Base-by-base conservation (phyloP, 106 monocot genomes). In the Acanthochlamys bracteata region DNA sequence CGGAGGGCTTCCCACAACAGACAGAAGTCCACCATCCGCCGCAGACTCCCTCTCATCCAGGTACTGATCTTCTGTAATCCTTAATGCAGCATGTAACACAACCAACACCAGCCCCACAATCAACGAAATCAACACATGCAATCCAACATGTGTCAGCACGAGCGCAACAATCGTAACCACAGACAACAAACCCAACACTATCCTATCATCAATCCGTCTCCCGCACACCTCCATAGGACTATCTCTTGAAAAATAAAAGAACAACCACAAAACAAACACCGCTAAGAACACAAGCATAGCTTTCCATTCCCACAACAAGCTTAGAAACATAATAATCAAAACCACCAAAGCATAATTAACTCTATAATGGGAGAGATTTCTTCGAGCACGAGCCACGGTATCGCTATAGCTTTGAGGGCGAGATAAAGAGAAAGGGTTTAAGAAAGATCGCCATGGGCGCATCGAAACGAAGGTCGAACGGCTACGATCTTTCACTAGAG, bases 311-410 rank as follows among this genome's bases (percentile, higher is more conserved):
- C 86, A 90, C 72, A 95, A 81, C 61, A 86, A 80, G 73, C 77
- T 72, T 42, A 86, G 21, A 77, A 90, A 86, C 66, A 90, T 61
- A 54, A 86, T 39, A 41, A 80, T 9, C 65, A 92, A 84, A 65
- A 81, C 60, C 59, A 87, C 52, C 71, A 95, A 84, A 70, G 86
- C 78, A 80, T 95, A 95, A 79, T 95, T 90, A 79, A 76, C 76
- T 77, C 84, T 55, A 75, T 86, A 95, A 82, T 90, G 78, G 63
- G 42, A 53, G 53, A 62, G 33, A 77, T 95, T 95, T 61, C 64
- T 71, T 47, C 86, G 82, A 77, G 74, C 70, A 24, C 95, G 79
- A 76, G 72, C 67, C 79, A 80, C 82, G 59, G 80, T 80, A 4
- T 84, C 87, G 66, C 75, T 70, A 56, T 83, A 69, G 75, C 78